These are phyloP conservation scores for Lactifluus hygrophoroides DNA, from an alignment of 768 basidiomycete genomes.

Conservation along the genomic window DNA sequence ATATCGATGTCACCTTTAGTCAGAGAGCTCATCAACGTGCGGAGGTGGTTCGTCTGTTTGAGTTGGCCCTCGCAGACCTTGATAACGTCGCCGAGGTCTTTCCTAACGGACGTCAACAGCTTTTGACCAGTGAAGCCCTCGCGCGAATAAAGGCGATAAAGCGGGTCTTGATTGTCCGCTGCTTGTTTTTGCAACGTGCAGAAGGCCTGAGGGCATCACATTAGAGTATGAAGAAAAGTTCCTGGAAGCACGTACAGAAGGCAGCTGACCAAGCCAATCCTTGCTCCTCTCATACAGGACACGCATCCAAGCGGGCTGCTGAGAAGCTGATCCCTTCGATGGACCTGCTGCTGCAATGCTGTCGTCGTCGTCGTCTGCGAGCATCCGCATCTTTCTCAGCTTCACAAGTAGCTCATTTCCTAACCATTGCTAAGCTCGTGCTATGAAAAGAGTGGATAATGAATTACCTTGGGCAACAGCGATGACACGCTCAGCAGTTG, in stretches of 20 bases:
- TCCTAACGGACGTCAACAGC: slow-evolving; percentile 69
- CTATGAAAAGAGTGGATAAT: neutral
- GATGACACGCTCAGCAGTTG: slow-evolving; percentile 87
- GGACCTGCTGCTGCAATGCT: slow-evolving; percentile 42
- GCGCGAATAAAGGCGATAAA: slow-evolving; percentile 82
- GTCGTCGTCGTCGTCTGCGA: slow-evolving; percentile 79
- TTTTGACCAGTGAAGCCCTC: slow-evolving; percentile 76
- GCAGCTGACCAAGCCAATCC: slow-evolving; percentile 75
- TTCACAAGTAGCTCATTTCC: slow-evolving; percentile 79
- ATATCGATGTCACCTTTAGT: slow-evolving; percentile 61
- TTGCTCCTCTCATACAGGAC: slow-evolving; percentile 69
- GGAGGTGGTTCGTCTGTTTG: slow-evolving; percentile 94
- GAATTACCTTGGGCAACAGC: slow-evolving; percentile 84
- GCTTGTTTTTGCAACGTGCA: slow-evolving; percentile 55
- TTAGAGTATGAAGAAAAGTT: slow-evolving; percentile 12
- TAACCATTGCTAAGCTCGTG: slow-evolving; percentile 26
- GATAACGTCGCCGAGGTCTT: slow-evolving; percentile 73
- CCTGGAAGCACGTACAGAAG: slow-evolving; percentile 43
- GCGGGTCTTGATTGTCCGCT: slow-evolving; percentile 69
- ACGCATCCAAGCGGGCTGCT: slow-evolving; percentile 95
- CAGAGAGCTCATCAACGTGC: slow-evolving; percentile 81
- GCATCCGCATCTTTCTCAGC: slow-evolving; percentile 86
- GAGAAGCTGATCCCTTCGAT: slow-evolving; percentile 53
- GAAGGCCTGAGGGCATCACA: slow-evolving; percentile 40
- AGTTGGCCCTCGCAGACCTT: slow-evolving; percentile 79